These are phyloP conservation scores for Plicaturopsis crispa DNA, from an alignment of 768 basidiomycete genomes.

Conservation along the genomic window DNA sequence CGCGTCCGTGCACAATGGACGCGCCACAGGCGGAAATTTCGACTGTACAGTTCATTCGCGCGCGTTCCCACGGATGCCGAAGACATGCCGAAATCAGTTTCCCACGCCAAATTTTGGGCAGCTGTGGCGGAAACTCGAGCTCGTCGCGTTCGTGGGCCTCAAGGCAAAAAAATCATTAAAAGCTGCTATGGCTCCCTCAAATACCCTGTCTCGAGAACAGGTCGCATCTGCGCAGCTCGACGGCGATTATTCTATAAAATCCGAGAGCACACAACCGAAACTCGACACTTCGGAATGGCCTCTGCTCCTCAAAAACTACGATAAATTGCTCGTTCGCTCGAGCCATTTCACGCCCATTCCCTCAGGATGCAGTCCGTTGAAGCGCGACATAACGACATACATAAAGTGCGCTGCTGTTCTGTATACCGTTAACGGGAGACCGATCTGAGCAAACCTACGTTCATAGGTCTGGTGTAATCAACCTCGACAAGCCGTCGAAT, in stretches of 20 bases:
- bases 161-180: constrained; percentile 7
- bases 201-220: constrained; percentile 50
- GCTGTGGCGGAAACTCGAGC: not conserved
- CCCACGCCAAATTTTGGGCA: constrained; percentile 14
- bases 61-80: constrained; percentile 15
- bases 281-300: constrained; percentile 98
- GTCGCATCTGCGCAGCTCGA: constrained; percentile 67
- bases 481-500: constrained; percentile 99
- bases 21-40: constrained; percentile 10
- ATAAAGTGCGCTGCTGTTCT: constrained; percentile 58
- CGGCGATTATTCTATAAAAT: constrained; percentile 77
- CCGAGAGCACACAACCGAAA: constrained; percentile 63
- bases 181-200: constrained; percentile 35
- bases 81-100: not conserved
- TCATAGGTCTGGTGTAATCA: constrained; percentile 91
- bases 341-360: constrained; percentile 99
- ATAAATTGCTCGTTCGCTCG: constrained; percentile 90
- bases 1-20: too few relatives aligned
- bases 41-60: constrained; percentile 46
- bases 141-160: constrained; percentile 9
- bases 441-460: constrained; percentile 4
- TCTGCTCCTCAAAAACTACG: constrained; percentile 95
- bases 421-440: not conserved
- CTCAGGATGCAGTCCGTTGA: constrained; percentile 87
- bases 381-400: constrained; percentile 87